Conservation (phyloP, 306 rosid genomes). For the Bauhinia variegata region DNA sequence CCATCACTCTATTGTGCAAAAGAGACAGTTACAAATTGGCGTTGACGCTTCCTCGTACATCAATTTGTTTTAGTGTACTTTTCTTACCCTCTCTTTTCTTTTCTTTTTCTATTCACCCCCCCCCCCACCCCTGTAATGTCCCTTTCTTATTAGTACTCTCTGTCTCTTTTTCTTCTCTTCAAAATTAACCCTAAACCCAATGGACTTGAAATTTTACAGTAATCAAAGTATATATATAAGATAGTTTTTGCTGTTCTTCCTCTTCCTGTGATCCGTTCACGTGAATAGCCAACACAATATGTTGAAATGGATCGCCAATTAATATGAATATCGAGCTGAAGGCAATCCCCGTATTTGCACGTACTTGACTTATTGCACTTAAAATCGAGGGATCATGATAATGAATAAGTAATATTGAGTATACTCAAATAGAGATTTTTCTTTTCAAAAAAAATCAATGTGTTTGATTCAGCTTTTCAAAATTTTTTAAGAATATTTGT, state of each 20-base stretch:
- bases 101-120: too few relatives aligned
- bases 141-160: slow-evolving; percentile 3
- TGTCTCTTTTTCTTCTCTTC: neutral
- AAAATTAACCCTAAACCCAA: neutral
- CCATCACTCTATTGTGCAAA: slow-evolving; percentile 47
- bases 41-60: slow-evolving; percentile 73
- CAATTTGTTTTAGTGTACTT: slow-evolving; percentile 39
- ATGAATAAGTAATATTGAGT: too few relatives aligned
- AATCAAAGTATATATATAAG: too few relatives aligned
- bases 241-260: too few relatives aligned
- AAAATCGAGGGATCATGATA: neutral
- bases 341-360: neutral
- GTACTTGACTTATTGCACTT: neutral
- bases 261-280: neutral
- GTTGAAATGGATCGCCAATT: neutral
- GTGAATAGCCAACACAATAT: neutral
- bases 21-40: slow-evolving; percentile 55
- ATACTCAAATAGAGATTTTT: too few relatives aligned
- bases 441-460: too few relatives aligned
- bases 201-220: neutral
- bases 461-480: too few relatives aligned
- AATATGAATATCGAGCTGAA: neutral
- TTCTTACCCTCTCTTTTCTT: slow-evolving; percentile 23
- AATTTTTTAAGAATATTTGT: too few relatives aligned
- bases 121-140: too few relatives aligned